These are phyloP conservation scores for Leishmania guyanensis DNA, from an alignment of 208 protist genomes.

Conservation along the genomic window DNA sequence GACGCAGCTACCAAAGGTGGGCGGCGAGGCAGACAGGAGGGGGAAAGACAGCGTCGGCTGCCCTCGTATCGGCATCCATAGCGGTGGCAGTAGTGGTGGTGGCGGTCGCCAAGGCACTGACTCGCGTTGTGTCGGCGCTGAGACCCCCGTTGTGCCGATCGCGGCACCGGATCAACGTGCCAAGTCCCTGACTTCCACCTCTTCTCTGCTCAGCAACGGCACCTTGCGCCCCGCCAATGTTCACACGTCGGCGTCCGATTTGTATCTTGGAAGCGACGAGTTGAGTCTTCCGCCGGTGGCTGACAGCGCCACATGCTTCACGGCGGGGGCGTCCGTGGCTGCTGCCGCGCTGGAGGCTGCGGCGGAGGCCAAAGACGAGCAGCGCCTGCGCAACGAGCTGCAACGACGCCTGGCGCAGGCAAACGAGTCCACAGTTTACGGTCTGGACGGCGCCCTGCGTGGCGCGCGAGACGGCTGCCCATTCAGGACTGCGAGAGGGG, in stretches of 20 bases:
- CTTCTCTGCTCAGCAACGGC: background rate
- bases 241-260: background rate
- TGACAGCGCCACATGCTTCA: background rate
- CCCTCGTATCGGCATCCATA: background rate
- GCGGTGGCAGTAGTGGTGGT: background rate
- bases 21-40: background rate
- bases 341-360: background rate
- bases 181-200: background rate
- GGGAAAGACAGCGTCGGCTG: background rate
- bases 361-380: background rate
- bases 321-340: background rate
- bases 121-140: background rate
- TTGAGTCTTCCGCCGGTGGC: background rate
- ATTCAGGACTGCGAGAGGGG: background rate
- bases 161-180: background rate
- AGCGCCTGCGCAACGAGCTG: conserved; percentile 1
- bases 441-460: conserved; percentile 5
- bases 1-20: background rate
- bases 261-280: background rate
- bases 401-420: conserved; percentile 7
- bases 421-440: conserved; percentile 6
- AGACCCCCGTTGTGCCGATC: background rate
- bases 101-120: background rate
- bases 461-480: background rate
- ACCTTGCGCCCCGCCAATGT: background rate